A percentile compares a stretch with the other conserved stretches of the same genome.
phyloP scores from a whole-genome alignment of 768 basidiomycete genomes.

The Daedaleopsis nitida region DNA sequence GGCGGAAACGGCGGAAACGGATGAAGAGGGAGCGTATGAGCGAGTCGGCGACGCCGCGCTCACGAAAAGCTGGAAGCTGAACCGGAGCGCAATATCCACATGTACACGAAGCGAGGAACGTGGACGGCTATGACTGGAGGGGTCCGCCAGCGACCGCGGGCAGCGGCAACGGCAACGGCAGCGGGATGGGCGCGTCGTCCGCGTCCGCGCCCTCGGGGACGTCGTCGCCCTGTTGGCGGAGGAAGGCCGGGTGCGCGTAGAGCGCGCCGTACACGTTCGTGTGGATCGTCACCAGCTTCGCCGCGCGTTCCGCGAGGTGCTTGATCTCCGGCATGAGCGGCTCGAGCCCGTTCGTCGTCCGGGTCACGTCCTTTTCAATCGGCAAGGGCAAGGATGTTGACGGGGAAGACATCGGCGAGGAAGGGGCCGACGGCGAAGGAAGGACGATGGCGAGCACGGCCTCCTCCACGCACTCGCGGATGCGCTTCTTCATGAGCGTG shows the following conservation, averaged over 20 bases:
- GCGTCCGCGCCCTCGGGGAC: neutral
- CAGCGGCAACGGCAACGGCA: neutral
- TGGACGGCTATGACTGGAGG: neutral
- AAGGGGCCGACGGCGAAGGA: conserved; percentile 26
- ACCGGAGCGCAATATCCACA: too few species aligned
- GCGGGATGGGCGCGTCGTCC: neutral
- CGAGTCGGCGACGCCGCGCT: too few species aligned
- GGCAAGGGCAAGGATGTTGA: neutral
- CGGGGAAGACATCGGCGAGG: conserved; percentile 17
- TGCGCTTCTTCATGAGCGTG: conserved; percentile 58
- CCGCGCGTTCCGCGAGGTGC: conserved; percentile 68
- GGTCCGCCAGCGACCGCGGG: neutral
- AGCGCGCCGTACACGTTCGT: conserved; percentile 74
- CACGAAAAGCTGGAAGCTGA: too few species aligned
- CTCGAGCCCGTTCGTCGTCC: conserved; percentile 64
- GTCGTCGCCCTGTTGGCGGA: conserved; percentile 22
- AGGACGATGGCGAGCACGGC: conserved; percentile 23
- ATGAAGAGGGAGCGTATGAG: too few species aligned
- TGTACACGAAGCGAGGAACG: neutral
- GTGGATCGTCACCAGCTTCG: conserved; percentile 73
- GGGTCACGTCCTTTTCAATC: conserved; percentile 21
- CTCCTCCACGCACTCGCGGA: conserved; percentile 36
- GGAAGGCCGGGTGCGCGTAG: conserved; percentile 70
- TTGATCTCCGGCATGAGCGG: conserved; percentile 70
- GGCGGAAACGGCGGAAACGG: neutral